phyloP scores from a whole-genome alignment of 2,329 filamentous ascomycete species.

The Leptodontidium sp. region DNA sequence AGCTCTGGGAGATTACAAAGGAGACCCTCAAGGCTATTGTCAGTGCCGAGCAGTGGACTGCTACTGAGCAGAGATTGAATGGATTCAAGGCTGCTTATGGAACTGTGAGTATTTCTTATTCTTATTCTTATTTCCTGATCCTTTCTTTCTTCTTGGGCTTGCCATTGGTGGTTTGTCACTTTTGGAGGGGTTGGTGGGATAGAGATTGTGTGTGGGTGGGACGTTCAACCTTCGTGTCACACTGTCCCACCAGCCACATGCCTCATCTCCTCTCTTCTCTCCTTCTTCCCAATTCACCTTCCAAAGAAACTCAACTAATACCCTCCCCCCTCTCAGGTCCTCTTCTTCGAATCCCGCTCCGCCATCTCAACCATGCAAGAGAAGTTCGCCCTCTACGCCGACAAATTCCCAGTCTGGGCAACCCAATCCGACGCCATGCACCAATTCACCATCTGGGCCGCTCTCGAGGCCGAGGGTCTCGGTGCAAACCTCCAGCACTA shows the following conservation, averaged over 20 bases:
- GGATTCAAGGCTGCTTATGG: constrained; percentile 78
- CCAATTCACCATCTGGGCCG: constrained; percentile 82
- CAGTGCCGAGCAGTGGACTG: constrained; percentile 52
- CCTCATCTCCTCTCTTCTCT: neutral
- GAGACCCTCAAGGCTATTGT: constrained; percentile 74
- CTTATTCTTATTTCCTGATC: neutral
- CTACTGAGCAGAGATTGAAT: constrained; percentile 43
- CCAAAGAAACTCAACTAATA: constrained; percentile 2
- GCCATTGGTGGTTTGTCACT: neutral
- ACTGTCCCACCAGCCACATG: neutral
- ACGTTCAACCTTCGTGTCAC: neutral
- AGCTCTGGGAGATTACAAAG: constrained; percentile 80
- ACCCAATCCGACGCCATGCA: constrained; percentile 83
- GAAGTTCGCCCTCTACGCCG: constrained; percentile 76
- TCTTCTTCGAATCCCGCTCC: constrained; percentile 85
- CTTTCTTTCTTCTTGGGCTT: neutral
- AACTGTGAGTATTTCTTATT: constrained; percentile 65
- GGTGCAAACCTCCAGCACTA: constrained; percentile 94
- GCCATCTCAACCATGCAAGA: constrained; percentile 72
- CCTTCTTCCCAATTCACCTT: neutral
- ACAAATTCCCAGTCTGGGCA: constrained; percentile 81
- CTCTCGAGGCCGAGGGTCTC: constrained; percentile 82
- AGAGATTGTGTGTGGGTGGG: no score
- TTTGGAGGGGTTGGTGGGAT: neutral
- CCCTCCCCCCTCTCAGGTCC: constrained; percentile 56